A percentile compares a stretch with the other conserved stretches of the same genome.
Conservation (phyloP, 2,329 filamentous ascomycete species). For the Colletotrichum graminicola region DNA sequence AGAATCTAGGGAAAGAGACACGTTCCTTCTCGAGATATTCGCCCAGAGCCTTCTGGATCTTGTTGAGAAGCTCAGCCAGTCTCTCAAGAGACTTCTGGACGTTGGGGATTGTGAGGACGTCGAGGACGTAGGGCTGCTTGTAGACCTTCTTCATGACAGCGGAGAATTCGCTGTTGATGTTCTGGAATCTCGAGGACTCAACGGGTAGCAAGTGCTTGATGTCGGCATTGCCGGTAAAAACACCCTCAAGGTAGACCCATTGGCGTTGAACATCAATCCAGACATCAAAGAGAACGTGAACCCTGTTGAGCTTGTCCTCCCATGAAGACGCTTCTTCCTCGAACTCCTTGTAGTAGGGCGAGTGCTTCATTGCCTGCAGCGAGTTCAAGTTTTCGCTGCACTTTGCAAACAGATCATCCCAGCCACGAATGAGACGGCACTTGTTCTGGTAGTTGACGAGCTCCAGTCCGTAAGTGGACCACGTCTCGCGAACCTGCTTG, state of each 20-base stretch:
- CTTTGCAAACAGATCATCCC: conserved; percentile 98
- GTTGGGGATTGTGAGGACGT: conserved; percentile 94
- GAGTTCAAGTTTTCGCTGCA: conserved; percentile 99
- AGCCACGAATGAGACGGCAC: conserved; percentile 94
- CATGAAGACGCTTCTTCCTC: conserved; percentile 96
- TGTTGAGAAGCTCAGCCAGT: conserved; percentile 95
- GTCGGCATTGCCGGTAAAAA: conserved; percentile 98
- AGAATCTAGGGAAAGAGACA: conserved; percentile 97
- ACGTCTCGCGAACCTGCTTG: conserved; percentile 95
- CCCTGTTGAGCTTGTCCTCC: conserved; percentile 98
- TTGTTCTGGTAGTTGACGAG: conserved; percentile 98
- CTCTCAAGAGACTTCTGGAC: conserved; percentile 97
- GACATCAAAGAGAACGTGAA: conserved; percentile 97
- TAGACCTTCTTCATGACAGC: conserved; percentile 99
- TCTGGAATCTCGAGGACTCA: conserved; percentile 96
- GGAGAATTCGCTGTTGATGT: conserved; percentile 99
- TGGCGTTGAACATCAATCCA: conserved; percentile 99
- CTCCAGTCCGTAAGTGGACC: conserved; percentile 94
- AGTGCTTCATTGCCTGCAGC: conserved; percentile 98
- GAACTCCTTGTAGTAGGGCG: conserved; percentile 99
- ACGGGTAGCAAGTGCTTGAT: conserved; percentile 98
- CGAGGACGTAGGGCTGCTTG: conserved; percentile 94
- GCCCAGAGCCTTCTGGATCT: conserved; percentile 98
- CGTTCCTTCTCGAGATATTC: conserved; percentile 98
- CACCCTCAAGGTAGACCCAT: conserved; percentile 99